Conservation (phyloP, 176 grass and related monocot species). For the Tillandsia leiboldiana region DNA sequence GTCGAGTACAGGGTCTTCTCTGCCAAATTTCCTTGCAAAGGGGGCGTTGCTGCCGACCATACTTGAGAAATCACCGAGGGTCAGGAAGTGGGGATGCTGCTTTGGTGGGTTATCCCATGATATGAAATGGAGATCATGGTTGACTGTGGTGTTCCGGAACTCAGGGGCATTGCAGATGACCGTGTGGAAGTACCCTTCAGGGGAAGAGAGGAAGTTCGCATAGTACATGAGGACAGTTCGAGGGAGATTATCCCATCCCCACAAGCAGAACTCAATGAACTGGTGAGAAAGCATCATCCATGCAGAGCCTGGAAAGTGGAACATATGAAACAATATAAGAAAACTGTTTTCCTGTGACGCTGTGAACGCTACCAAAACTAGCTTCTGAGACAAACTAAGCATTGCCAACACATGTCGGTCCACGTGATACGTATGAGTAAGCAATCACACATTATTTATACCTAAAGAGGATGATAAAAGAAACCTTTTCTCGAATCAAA, state of each 20-base stretch:
- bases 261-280: constrained; percentile 88
- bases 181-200: constrained; percentile 95
- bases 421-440: too few species aligned
- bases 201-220: constrained; percentile 89
- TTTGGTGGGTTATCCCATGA: constrained; percentile 99
- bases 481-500: too few species aligned
- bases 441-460: too few species aligned
- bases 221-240: constrained; percentile 98
- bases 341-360: not conserved
- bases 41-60: constrained; percentile 82
- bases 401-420: too few species aligned
- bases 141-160: constrained; percentile 83
- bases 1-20: constrained; percentile 73
- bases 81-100: constrained; percentile 90
- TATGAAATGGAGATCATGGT: constrained; percentile 96
- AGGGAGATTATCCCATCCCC: constrained; percentile 99
- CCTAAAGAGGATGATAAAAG: too few species aligned
- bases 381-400: too few species aligned
- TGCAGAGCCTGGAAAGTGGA: constrained; percentile 69
- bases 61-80: constrained; percentile 38
- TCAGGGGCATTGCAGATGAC: constrained; percentile 90
- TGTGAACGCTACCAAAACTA: too few species aligned
- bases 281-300: constrained; percentile 96
- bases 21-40: constrained; percentile 83
- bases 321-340: constrained; percentile 1